phyloP scores from a whole-genome alignment of 306 rosid species.

The Inga laurina region DNA sequence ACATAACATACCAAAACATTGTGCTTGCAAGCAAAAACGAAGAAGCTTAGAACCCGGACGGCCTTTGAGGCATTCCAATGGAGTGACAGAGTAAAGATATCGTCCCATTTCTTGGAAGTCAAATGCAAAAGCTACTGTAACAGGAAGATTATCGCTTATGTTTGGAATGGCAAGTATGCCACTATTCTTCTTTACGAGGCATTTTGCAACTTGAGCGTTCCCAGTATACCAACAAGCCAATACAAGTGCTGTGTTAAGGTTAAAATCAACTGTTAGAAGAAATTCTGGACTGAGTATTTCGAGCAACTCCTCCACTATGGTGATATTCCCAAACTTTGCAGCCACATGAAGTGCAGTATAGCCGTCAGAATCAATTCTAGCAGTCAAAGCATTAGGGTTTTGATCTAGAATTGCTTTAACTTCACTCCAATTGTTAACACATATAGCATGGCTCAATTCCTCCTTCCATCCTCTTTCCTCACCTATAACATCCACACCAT shows the following conservation, averaged over 20 bases:
- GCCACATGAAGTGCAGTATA: too few species aligned
- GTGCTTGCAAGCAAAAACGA: neutral
- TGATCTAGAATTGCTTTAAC: neutral
- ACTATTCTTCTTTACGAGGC: neutral
- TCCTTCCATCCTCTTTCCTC: neutral
- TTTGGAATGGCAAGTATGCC: neutral
- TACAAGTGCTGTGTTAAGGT: neutral
- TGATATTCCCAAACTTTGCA: neutral
- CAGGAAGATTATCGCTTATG: fast-evolving
- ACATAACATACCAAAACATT: neutral
- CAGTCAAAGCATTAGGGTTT: neutral
- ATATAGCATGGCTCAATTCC: neutral
- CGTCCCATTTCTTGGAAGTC: neutral
- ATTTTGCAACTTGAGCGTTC: neutral
- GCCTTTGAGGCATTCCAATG: neutral
- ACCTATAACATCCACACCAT: too few species aligned
- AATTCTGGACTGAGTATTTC: neutral
- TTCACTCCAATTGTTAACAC: neutral
- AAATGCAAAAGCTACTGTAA: neutral
- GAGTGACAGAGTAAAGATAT: neutral
- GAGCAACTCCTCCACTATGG: neutral
- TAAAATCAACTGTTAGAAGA: neutral
- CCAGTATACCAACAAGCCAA: neutral
- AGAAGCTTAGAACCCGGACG: neutral
- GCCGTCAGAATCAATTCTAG: neutral